These are phyloP conservation scores for Yamadazyma dendronema DNA, from an alignment of 1,139 yeast species.

Conservation along the genomic window DNA sequence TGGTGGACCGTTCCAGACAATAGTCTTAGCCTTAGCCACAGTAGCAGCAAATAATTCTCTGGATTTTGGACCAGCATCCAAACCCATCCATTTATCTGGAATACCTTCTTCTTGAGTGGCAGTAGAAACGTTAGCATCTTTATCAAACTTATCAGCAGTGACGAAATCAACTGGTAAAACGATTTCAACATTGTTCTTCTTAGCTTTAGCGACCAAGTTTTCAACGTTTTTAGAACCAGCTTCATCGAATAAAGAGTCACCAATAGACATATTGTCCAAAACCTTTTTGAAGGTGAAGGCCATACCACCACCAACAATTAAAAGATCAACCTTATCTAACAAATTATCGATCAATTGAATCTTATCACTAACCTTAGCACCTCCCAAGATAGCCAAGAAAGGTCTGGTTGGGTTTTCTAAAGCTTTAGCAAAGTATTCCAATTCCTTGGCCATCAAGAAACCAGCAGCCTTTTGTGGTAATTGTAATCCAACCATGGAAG, in stretches of 20 bases:
- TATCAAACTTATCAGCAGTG: constrained; percentile 88
- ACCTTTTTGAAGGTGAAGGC: constrained; percentile 97
- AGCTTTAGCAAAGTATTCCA: constrained; percentile 94
- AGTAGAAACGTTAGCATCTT: constrained; percentile 78
- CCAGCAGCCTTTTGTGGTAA: constrained; percentile 95
- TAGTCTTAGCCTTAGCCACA: constrained; percentile 89
- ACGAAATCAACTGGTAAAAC: constrained; percentile 92
- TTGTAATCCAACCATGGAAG: constrained; percentile 95
- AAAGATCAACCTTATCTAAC: constrained; percentile 87
- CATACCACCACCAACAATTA: constrained; percentile 99
- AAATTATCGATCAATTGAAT: constrained; percentile 96
- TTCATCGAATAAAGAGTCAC: constrained; percentile 84
- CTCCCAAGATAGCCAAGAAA: constrained; percentile 95
- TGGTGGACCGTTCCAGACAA: constrained; percentile 99
- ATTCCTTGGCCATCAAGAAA: constrained; percentile 95
- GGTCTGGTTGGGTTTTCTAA: constrained; percentile 96
- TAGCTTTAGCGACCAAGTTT: constrained; percentile 87
- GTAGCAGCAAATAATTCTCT: constrained; percentile 72
- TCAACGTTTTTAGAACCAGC: constrained; percentile 94
- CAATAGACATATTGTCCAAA: constrained; percentile 77
- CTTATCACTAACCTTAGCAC: constrained; percentile 98
- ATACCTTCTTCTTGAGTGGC: constrained; percentile 89
- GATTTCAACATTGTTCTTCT: constrained; percentile 86
- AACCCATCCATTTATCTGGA: constrained; percentile 91
- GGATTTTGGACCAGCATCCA: constrained; percentile 90